Percentiles rank a stretch among this genome's conserved stretches.
Evolutionary conservation across 2,329 filamentous ascomycete genomes (phyloP).

Genomic region (Clarireedia paspali): DNA sequence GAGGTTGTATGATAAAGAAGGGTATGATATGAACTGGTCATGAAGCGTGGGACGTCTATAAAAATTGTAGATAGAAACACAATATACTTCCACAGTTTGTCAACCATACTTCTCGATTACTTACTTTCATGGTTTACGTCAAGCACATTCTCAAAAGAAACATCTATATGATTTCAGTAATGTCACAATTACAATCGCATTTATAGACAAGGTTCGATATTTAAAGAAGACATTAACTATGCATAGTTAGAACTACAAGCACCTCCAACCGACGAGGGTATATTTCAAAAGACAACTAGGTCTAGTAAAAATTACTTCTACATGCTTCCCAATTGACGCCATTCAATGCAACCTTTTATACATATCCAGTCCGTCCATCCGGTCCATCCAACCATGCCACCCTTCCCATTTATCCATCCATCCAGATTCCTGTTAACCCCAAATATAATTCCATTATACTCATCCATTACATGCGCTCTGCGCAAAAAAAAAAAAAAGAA

Average conservation of each 20-base stretch:
- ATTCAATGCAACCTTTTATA: conserved; percentile 1
- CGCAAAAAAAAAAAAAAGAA: not conserved
- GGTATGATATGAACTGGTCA: not conserved
- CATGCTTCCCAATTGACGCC: conserved; percentile 5
- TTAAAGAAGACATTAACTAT: not conserved
- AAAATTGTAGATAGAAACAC: no score
- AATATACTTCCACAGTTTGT: no score
- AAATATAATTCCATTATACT: conserved; percentile 5
- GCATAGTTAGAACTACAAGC: conserved; percentile 5
- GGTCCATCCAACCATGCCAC: not conserved
- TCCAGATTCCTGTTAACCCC: not conserved
- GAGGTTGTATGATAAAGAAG: not conserved
- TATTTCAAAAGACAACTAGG: not conserved
- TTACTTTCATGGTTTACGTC: no score
- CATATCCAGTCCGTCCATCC: not conserved
- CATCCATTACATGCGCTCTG: conserved; percentile 4
- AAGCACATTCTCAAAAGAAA: no score
- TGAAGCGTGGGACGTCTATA: not conserved
- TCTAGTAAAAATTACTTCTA: conserved; percentile 5
- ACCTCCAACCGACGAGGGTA: not conserved
- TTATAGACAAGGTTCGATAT: no score
- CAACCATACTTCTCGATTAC: no score
- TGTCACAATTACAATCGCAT: no score
- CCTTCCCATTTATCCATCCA: not conserved
- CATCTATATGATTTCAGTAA: no score